Evolutionary conservation across 2,329 filamentous ascomycete genomes (phyloP), one percentile per base, ranked within the genome.

Genomic region (Cytospora paraplurivora): DNA sequence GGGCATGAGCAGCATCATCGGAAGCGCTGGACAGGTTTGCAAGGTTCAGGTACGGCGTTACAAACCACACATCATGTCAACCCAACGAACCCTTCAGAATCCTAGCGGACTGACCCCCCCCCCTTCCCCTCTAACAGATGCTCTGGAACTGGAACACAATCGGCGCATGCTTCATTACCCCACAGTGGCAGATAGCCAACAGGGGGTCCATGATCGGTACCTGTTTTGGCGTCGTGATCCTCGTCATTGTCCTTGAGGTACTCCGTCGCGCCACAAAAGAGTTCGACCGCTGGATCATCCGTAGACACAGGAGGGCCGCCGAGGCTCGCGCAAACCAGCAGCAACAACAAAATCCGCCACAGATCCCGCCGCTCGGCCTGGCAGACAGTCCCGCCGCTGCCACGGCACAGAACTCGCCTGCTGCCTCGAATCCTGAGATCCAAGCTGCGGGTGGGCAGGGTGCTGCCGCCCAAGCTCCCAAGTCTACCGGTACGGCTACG

Each of bases 161-260:
- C 63, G 76, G 76, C 61, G 71, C 76, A 37, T 79, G 77, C 76
- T 94, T 95, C 81, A 82, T 95, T 71, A 77, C 88, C 32, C 69
- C 73, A 8, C 80, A 82, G 27, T 95, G 91, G 91, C 87, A 87
- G 71, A 84, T 94, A 73, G 87, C 78, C 17, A 88, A 87, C 32
- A 77, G 75, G 3, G 87, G 83, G 73, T 89, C 89, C 82, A 94
- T 96, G 72, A 91, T 89, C 55, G 91, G 88, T 27, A 90, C 88
- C 59, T 95, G 91, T 77, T 88, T 96, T 71, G 91, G 89, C 65
- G 87, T 92, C 41, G 80, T 92, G 66, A 77, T 88, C n/a, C 85
- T 96, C 59, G 89, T 90, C 68, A 82, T 94, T 59, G 71, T 77
- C 7, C 87, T 95, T 69, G 91, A 95, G 72, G 78, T 88, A 63